These are phyloP conservation scores for Trametes sp. DNA, from an alignment of 1,284 basidiomycete genomes.

Conservation along the genomic window DNA sequence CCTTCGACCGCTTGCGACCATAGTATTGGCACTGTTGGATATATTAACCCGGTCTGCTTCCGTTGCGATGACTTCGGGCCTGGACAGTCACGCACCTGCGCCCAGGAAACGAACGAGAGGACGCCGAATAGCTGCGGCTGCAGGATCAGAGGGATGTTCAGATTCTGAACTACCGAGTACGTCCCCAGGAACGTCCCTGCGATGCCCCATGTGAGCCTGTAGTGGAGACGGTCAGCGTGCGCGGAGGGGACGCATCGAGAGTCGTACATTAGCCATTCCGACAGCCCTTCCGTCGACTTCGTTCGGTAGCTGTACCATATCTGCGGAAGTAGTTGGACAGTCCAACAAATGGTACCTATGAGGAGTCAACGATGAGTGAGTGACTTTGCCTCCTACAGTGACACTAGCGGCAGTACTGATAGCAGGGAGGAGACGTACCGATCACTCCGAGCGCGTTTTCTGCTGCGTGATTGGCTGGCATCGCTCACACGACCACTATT, in stretches of 20 bases:
- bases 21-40: conserved; percentile 67
- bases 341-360: conserved; percentile 72
- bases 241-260: background rate
- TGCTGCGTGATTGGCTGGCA: conserved; percentile 18
- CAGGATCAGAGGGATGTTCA: conserved; percentile 78
- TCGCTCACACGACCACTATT: background rate
- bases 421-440: conserved; percentile 5
- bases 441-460: conserved; percentile 23
- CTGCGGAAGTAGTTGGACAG: conserved; percentile 76
- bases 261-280: conserved; percentile 69
- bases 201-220: conserved; percentile 71
- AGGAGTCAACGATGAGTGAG: background rate
- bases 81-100: conserved; percentile 59
- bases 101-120: conserved; percentile 70
- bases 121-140: conserved; percentile 81
- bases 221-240: background rate
- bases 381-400: background rate
- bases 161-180: conserved; percentile 70
- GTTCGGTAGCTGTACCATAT: conserved; percentile 76
- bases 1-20: conserved; percentile 47
- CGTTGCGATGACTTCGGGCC: background rate
- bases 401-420: background rate
- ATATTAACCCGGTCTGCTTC: background rate
- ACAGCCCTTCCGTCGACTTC: conserved; percentile 78
- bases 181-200: conserved; percentile 71